Conservation (phyloP, 768 basidiomycete species). For the Multifurca ochricompacta region DNA sequence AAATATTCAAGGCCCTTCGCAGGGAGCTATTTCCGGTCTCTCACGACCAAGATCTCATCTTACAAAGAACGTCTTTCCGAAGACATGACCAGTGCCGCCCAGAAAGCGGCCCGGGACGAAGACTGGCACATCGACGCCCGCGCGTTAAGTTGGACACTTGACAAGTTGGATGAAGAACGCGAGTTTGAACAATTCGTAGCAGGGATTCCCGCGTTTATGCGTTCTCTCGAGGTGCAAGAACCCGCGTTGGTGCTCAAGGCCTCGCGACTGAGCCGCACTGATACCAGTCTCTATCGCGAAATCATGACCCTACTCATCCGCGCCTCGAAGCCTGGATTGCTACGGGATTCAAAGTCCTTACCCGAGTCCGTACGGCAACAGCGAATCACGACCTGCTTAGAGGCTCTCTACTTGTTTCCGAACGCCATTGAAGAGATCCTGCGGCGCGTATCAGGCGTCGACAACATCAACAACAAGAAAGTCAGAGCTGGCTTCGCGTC, state of each 20-base stretch:
- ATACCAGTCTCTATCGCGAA: background rate
- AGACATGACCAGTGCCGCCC: background rate
- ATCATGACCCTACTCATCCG: background rate
- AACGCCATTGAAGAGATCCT: background rate
- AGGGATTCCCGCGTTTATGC: constrained; percentile 5
- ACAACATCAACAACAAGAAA: no score
- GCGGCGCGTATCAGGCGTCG: background rate
- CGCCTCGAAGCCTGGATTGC: background rate
- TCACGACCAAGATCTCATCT: background rate
- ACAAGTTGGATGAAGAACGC: constrained; percentile 1
- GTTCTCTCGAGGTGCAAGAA: background rate
- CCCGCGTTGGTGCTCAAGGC: background rate
- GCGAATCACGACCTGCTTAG: background rate
- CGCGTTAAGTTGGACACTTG: constrained; percentile 5
- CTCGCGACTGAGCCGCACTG: background rate
- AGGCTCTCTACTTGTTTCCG: background rate
- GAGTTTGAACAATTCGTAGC: constrained; percentile 1
- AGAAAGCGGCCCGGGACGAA: background rate
- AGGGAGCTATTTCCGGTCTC: no score
- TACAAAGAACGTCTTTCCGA: background rate
- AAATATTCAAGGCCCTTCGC: background rate
- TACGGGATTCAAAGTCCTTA: background rate
- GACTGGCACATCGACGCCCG: background rate
- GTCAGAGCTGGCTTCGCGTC: background rate
- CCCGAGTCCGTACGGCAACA: background rate